Conservation (phyloP, 176 grass and related monocot species). For the Pontederia crassipes region DNA sequence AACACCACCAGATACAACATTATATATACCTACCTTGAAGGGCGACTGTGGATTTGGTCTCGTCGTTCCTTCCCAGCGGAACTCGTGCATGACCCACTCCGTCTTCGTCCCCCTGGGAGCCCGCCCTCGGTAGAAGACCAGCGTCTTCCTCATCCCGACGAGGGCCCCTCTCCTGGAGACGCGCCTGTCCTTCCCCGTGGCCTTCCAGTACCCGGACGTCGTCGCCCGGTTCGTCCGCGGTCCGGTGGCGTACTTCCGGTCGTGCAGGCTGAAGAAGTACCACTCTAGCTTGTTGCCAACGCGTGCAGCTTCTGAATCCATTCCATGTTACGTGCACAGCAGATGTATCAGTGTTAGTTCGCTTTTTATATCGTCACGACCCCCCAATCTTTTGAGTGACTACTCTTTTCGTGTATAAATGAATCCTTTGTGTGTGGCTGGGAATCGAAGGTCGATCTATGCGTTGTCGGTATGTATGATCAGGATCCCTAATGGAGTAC, state of each 20-base stretch:
- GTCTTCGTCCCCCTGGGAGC: constrained; percentile 92
- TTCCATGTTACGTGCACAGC: background rate
- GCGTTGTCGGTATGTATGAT: no score
- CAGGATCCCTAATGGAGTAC: no score
- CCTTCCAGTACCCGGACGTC: constrained; percentile 69
- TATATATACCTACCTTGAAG: constrained; percentile 25
- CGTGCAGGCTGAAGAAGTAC: constrained; percentile 67
- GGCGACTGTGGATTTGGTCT: constrained; percentile 15
- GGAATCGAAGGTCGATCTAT: no score
- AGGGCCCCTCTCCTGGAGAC: constrained; percentile 18
- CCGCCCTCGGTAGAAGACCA: constrained; percentile 74
- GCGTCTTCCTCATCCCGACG: constrained; percentile 73
- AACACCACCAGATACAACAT: background rate
- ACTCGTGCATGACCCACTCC: constrained; percentile 98
- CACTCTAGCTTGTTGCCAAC: constrained; percentile 41
- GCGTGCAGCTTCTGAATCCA: constrained; percentile 15
- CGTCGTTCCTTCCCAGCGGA: constrained; percentile 67
- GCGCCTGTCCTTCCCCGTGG: constrained; percentile 58
- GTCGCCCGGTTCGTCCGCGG: constrained; percentile 70
- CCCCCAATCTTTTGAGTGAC: no score
- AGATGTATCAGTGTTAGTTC: no score
- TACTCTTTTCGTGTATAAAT: no score
- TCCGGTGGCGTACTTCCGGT: constrained; percentile 69
- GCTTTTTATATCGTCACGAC: no score
- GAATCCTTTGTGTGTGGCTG: no score